Base-by-base conservation (phyloP, 2,329 filamentous ascomycete genomes). In the Talaromyces verruculosus region DNA sequence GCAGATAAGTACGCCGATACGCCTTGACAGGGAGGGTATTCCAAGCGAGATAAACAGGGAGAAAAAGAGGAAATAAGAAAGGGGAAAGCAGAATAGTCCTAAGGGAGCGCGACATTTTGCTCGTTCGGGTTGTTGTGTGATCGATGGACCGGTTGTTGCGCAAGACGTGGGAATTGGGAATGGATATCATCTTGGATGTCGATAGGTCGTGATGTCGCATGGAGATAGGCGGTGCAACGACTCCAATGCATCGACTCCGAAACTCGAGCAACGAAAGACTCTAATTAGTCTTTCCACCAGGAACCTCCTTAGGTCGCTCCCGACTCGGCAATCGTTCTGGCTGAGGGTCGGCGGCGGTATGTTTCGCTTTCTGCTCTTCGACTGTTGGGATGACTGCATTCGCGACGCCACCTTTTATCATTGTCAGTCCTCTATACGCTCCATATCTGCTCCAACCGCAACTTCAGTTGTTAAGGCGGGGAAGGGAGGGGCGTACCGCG, bases 401-500 rank as follows among this genome's bases (percentile, higher is more conserved):
- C 49, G 77, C 77, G 15, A 70, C 76, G 19, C 77, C 77, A 35
- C 77, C 77, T 79, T 13, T n/a, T 5, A 2, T 1, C 1, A 39
- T n/a, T 57, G 53, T 57, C 53, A 57, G 53, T 3, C 13, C n/a
- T 37, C 4, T n/a, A 19, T 53, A 15, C 22, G n/a, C 22, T n/a
- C 35, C 35, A 53, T 5, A 53, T 30, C 25, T 33, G 3, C 47
- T 4, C 8, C 43, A 47, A 2, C 3, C 19, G 11, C n/a, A 51
- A 30, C 19, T 10, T 47, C 43, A 22, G 41, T n/a, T 37, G 17
- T 55, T 37, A 28, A n/a, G 22, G 28, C 6, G 13, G 61, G 62
- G 22, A 22, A 15, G 19, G 30, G 10, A 5, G 11, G 45, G 19
- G 43, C 75, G 66, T 79, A 82, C 79, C 76, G 77, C 80, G 71